Percentiles rank a stretch among this genome's conserved stretches.
These are phyloP conservation scores for Cryphonectria nitschkei DNA, from an alignment of 2,329 filamentous ascomycete species.

Conservation along the genomic window DNA sequence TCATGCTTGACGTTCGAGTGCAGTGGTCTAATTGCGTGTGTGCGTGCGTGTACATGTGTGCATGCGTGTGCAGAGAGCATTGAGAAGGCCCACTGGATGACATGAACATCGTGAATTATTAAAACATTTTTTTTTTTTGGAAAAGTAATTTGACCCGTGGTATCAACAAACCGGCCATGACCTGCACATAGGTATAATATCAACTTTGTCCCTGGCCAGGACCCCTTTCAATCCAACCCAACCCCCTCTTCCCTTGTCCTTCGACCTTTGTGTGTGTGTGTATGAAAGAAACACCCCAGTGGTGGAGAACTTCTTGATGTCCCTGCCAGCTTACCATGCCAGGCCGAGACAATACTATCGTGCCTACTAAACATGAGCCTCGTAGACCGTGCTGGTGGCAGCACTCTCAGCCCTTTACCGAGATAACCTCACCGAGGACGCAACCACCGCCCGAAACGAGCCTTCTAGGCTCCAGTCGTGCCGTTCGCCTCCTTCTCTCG, in stretches of 20 bases:
- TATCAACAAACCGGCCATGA: slow-evolving; percentile 16
- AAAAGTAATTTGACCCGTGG: slow-evolving; percentile 13
- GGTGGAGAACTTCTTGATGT: not conserved
- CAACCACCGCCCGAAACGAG: slow-evolving; percentile 8
- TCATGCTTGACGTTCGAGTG: not conserved
- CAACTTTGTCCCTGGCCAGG: not conserved
- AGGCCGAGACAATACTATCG: not conserved
- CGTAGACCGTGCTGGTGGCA: not conserved
- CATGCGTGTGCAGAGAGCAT: not conserved
- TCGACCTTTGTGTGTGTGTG: not conserved
- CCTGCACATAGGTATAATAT: slow-evolving; percentile 19
- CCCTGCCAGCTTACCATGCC: not conserved
- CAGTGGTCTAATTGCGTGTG: not conserved
- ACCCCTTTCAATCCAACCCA: not conserved
- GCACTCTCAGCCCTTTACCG: not conserved
- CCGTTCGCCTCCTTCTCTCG: slow-evolving; percentile 46
- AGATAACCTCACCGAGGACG: not conserved
- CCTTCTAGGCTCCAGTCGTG: slow-evolving; percentile 18
- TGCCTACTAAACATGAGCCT: not conserved
- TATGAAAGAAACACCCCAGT: not conserved
- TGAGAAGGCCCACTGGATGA: not conserved
- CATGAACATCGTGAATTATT: slow-evolving; percentile 22
- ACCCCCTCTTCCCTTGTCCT: not conserved
- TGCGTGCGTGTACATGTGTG: not conserved
- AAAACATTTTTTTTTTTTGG: slow-evolving; percentile 5